Evolutionary conservation across 176 grass and related monocot genomes (phyloP), one percentile per base, ranked within the genome.

Genomic region (Canna indica): DNA sequence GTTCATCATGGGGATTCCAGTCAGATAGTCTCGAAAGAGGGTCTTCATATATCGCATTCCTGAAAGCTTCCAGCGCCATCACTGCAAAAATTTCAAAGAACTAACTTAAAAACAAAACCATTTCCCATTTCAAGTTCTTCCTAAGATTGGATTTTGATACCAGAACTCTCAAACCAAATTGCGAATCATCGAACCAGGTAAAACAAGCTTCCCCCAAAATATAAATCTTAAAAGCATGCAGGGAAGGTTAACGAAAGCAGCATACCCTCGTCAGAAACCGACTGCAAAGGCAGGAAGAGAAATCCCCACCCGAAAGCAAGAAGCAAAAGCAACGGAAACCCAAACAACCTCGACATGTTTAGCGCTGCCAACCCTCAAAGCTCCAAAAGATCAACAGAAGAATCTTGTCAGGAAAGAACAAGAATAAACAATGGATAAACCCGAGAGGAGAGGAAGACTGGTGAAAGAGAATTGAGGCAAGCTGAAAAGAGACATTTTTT

Each of bases 21-120:
- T 90, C 78, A 5, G 89, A 93, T 34, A 99, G 78, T 68, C 1
- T 78, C 24, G 94, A 85, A 20, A 76, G 63, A 28, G 94, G 94
- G 73, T 90, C 94, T 12, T 86, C 80, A 69, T 38, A 85, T 47
- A 99, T 86, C 41, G 80, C 82, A 63, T 42, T 80, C 68, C 78
- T 90, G 80, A 99, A 93, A 38, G 89, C 86, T 36, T 69, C 62
- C 29, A 99, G 84, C 29, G 77, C 80, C 8, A 31, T 24, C 48
- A 88, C 94, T 99, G 84, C 30, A 52, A 68, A 78, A 11, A 60
- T 20, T 60, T 70, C 48, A 56, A 68, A 66, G 24, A 30, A 68
- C 54, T 47, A 67, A 27, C 32, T 70, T 61, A 71, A 59, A 59
- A 29, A 17, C 14, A 41, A 66, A 9, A 30, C 26, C 59, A 31